Percentiles rank a stretch among this genome's conserved stretches.
Conservation (phyloP, 345 rosid species). For the Adansonia digitata region DNA sequence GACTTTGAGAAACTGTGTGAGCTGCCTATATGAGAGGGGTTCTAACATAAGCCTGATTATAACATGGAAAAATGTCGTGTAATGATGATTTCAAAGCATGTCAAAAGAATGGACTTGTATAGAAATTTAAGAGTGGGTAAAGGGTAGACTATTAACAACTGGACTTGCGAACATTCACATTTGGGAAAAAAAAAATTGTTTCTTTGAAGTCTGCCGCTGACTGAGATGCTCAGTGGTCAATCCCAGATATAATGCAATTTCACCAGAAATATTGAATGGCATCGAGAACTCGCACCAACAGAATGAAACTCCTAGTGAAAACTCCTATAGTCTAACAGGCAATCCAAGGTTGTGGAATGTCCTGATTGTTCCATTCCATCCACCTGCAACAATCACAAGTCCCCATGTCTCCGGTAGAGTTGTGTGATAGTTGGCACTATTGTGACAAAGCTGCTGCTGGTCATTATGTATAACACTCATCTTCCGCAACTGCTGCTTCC, state of each 20-base stretch:
- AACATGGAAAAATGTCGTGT: too few species aligned
- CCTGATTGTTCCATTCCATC: conserved; percentile 64
- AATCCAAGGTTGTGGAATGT: conserved; percentile 75
- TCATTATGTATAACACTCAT: neutral
- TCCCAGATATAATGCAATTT: neutral
- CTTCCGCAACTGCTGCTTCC: conserved; percentile 20
- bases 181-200: neutral
- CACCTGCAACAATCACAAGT: conserved; percentile 68
- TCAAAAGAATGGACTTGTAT: too few species aligned
- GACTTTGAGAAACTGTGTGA: too few species aligned
- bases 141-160: neutral
- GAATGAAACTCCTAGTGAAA: neutral
- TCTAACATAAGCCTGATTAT: too few species aligned
- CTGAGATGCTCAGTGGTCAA: too few species aligned
- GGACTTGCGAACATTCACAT: neutral
- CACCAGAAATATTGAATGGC: neutral
- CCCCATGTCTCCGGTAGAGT: conserved; percentile 59
- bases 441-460: neutral
- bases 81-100: too few species aligned
- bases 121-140: neutral
- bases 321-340: conserved; percentile 34
- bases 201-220: neutral
- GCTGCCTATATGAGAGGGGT: too few species aligned
- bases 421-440: neutral
- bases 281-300: neutral